phyloP scores from a whole-genome alignment of 371 early-diverging fungal species.

The Batrachochytrium dendrobatidis region DNA sequence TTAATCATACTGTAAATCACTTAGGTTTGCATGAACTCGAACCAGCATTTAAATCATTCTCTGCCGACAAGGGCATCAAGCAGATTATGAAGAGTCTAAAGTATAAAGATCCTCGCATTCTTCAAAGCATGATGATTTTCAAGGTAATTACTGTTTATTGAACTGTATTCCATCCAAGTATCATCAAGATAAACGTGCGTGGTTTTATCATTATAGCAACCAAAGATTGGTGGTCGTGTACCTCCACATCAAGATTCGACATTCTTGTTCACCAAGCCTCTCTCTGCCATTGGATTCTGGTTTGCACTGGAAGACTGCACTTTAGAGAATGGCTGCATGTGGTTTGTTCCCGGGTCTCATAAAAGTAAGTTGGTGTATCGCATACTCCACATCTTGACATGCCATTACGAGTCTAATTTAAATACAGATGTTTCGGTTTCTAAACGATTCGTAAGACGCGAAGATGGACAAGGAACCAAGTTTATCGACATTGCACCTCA shows the following conservation, averaged over 20 bases:
- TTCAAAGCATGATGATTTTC: conserved; percentile 90
- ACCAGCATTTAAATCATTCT: conserved; percentile 60
- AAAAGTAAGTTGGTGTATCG: conserved; percentile 42
- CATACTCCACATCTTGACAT: background rate
- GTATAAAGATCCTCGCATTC: conserved; percentile 61
- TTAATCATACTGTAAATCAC: background rate
- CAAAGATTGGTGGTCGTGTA: conserved; percentile 65
- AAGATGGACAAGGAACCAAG: conserved; percentile 46
- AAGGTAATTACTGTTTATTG: conserved; percentile 41
- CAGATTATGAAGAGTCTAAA: conserved; percentile 56
- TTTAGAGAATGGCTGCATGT: conserved; percentile 77
- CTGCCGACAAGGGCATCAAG: conserved; percentile 45
- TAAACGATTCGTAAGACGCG: conserved; percentile 68
- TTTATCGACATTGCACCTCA: conserved; percentile 16
- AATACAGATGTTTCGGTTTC: conserved; percentile 50
- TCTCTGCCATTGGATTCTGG: conserved; percentile 85
- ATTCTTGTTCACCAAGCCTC: conserved; percentile 82
- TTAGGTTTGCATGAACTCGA: conserved; percentile 70
- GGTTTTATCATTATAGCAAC: conserved; percentile 41
- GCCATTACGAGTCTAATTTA: background rate
- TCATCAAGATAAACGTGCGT: background rate
- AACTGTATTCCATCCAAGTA: background rate
- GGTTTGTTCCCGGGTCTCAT: conserved; percentile 81
- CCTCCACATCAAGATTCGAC: conserved; percentile 69
- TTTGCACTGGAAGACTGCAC: conserved; percentile 92